Evolutionary conservation across 495 filamentous ascomycete genomes (phyloP), one percentile per base, ranked within the genome.

Genomic region (Penicillium maclennaniae): DNA sequence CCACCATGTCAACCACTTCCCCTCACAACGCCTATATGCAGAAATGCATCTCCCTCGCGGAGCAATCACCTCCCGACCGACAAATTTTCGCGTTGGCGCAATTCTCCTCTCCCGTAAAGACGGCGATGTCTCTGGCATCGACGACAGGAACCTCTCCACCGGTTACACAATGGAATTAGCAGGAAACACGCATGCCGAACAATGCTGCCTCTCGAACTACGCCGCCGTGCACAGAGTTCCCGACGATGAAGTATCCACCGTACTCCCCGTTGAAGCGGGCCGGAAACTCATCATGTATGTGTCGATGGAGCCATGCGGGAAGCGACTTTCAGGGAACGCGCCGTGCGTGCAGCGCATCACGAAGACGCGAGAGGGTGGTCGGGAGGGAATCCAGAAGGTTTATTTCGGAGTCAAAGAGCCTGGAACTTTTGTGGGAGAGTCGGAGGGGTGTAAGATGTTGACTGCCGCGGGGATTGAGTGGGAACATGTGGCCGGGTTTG

Each of bases 121-220:
- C 36, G 51, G 57, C 20, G 67, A 71, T 43, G 48, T 56, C 43
- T 57, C 47, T 46, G 54, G 51, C 8, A 65, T 74, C 26, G 80
- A 87, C 58, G 72, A 78, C 54, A 60, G 58, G 15, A 77, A 95
- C 57, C 79, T 96, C 38, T 81, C 88, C 2, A 92, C 89, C 2
- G 91, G 92, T 45, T 97, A 92, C 75, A 95, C 92, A 7, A 80
- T 96, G 56, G 92, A 97, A 65, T 83, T 93, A 10, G 78, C 83
- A 0, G 93, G 92, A 14, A 98, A 98, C 77, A 96, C 91, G 0
- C 93, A 98, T 58, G 93, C 93, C 6, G 93, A 98, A 61, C 91
- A 98, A 74, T 89, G 84, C 74, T 92, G 87, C 64, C 81, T 98
- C 45, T 69, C 82, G 37, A 97, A 98, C 68, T 79, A 86, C 23